phyloP scores from a whole-genome alignment of 805 yeast species.

The Metschnikowia colocasiae region DNA sequence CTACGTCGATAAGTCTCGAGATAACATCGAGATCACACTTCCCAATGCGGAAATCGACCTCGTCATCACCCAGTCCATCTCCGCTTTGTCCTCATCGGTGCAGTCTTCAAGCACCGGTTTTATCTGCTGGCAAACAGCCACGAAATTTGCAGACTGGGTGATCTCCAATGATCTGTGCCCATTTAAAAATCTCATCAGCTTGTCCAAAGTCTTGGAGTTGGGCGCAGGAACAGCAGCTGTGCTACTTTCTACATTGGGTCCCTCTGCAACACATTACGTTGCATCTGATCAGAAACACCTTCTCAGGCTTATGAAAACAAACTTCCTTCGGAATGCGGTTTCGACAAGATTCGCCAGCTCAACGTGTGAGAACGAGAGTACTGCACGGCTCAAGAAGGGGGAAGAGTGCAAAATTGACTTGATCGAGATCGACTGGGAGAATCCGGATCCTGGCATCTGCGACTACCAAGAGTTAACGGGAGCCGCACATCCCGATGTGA shows the following conservation, averaged over 20 bases:
- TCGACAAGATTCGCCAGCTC: constrained; percentile 10
- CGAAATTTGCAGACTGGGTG: constrained; percentile 53
- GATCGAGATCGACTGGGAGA: constrained; percentile 62
- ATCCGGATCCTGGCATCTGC: constrained; percentile 31
- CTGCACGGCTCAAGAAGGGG: neutral
- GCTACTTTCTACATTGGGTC: constrained; percentile 39
- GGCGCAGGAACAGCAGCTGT: constrained; percentile 64
- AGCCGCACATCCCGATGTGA: constrained; percentile 36
- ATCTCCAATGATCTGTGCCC: constrained; percentile 28
- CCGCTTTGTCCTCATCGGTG: constrained; percentile 30
- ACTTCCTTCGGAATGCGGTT: constrained; percentile 40
- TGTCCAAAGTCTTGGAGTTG: constrained; percentile 45
- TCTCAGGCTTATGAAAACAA: constrained; percentile 45
- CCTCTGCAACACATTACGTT: constrained; percentile 33
- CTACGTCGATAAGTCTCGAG: constrained; percentile 29
- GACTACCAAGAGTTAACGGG: constrained; percentile 13
- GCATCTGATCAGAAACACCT: constrained; percentile 60
- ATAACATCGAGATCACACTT: constrained; percentile 22
- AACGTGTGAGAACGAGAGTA: constrained; percentile 6
- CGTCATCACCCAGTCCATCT: constrained; percentile 31
- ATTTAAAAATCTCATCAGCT: constrained; percentile 14
- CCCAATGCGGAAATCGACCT: constrained; percentile 24
- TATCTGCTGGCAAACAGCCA: constrained; percentile 56
- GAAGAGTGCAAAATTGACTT: constrained; percentile 35
- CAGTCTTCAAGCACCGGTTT: constrained; percentile 56